phyloP scores from a whole-genome alignment of 148 eudicot species.

The Drosera capensis region DNA sequence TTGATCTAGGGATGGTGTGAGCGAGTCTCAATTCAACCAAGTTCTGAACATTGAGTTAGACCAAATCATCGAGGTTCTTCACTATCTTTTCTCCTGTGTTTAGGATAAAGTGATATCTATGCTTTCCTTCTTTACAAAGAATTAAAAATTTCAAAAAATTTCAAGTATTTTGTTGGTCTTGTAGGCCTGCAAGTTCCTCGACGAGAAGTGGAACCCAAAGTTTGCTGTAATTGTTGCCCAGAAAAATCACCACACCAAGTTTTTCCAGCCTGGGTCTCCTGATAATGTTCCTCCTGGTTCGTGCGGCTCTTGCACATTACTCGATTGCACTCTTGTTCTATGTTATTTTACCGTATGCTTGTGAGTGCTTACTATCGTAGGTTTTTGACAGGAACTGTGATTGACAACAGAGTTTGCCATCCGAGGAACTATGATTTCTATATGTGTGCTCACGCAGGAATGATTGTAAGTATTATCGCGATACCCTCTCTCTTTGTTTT shows the following conservation, averaged over 20 bases:
- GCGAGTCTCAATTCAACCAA: slow-evolving; percentile 85
- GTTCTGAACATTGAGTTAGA: slow-evolving; percentile 77
- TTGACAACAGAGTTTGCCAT: slow-evolving; percentile 80
- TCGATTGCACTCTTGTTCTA: background rate
- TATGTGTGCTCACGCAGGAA: slow-evolving; percentile 89
- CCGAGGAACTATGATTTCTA: slow-evolving; percentile 82
- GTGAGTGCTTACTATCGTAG: background rate
- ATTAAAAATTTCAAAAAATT: background rate
- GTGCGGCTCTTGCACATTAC: background rate
- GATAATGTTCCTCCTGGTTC: slow-evolving; percentile 91
- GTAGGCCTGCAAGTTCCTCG: slow-evolving; percentile 73
- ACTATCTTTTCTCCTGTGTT: no score
- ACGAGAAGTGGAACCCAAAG: slow-evolving; percentile 76
- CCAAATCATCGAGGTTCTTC: slow-evolving; percentile 62
- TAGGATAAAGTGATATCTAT: background rate
- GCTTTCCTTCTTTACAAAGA: background rate
- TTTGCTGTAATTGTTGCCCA: slow-evolving; percentile 73
- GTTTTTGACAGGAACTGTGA: slow-evolving; percentile 54
- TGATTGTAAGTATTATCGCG: slow-evolving; percentile 56
- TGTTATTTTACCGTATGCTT: background rate
- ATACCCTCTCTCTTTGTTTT: background rate
- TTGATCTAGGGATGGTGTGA: slow-evolving; percentile 64
- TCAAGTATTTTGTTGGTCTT: background rate
- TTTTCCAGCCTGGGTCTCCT: slow-evolving; percentile 60
- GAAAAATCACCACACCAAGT: slow-evolving; percentile 87